Percentiles rank a stretch among this genome's conserved stretches.
Evolutionary conservation across 2,329 filamentous ascomycete genomes (phyloP).

Genomic region (Monilinia laxa): DNA sequence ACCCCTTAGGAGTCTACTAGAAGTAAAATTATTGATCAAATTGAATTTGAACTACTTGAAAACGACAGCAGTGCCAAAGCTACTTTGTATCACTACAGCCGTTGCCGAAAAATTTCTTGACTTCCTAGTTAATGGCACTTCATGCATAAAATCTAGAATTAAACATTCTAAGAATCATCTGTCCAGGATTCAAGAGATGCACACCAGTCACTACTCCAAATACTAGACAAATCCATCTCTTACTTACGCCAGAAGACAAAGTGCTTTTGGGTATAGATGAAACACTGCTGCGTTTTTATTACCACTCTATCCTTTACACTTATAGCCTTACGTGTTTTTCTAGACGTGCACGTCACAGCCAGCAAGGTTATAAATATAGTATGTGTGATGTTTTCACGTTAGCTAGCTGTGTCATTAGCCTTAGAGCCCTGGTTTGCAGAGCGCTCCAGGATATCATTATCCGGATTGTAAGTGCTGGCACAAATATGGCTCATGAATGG

Average conservation of each 20-base stretch:
- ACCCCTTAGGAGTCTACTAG: not conserved
- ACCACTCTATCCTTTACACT: not conserved
- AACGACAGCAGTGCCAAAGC: not conserved
- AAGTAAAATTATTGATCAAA: not conserved
- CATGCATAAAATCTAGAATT: not conserved
- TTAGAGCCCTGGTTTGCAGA: not conserved
- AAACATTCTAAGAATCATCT: not conserved
- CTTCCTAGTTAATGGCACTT: not conserved
- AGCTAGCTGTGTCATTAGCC: not conserved
- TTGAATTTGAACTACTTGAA: conserved; percentile 1
- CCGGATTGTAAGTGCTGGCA: not conserved
- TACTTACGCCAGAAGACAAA: not conserved
- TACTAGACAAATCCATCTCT: not conserved
- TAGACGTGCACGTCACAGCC: not conserved
- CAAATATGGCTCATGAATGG: too few relatives aligned
- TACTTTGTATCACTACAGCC: not conserved
- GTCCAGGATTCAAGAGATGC: not conserved
- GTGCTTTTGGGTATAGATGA: not conserved
- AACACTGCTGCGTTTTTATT: not conserved
- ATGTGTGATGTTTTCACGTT: not conserved
- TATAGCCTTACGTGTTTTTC: not conserved
- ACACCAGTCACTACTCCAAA: not conserved
- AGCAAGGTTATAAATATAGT: not conserved
- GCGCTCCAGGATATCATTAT: not conserved
- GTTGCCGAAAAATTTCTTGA: not conserved